These are phyloP conservation scores for Sporobolomyces pararoseus DNA, from an alignment of 768 basidiomycete genomes.

Conservation along the genomic window DNA sequence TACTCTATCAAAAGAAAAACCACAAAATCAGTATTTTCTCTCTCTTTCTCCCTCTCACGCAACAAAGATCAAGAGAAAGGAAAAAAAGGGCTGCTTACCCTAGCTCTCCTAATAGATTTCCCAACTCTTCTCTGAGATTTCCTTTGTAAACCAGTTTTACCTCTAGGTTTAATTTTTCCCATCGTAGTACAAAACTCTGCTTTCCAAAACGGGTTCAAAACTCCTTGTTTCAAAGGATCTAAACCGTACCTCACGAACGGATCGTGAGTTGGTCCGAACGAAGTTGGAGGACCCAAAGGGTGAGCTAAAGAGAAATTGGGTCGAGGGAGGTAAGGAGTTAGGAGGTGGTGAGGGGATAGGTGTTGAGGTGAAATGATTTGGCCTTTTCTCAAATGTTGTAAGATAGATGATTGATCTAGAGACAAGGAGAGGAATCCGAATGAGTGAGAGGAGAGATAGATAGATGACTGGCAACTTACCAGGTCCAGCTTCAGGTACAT, in stretches of 20 bases:
- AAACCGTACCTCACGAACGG: conserved; percentile 33
- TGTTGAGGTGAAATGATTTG: conserved; percentile 32
- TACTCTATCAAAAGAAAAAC: conserved; percentile 11
- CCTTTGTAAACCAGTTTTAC: conserved; percentile 39
- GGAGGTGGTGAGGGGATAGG: conserved; percentile 34
- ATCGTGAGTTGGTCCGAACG: conserved; percentile 32
- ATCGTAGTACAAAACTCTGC: conserved; percentile 36
- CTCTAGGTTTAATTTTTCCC: conserved; percentile 40
- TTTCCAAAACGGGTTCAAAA: conserved; percentile 31
- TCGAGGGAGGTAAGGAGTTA: conserved; percentile 25
- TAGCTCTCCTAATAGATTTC: conserved; percentile 39
- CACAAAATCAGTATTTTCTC: not conserved
- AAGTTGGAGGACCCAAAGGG: conserved; percentile 39
- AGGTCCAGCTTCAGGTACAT: not conserved
- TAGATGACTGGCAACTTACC: conserved; percentile 12
- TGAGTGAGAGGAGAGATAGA: not conserved
- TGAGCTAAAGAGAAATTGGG: conserved; percentile 29
- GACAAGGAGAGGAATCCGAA: too few species aligned
- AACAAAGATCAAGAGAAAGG: too few species aligned
- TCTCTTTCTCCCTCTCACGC: not conserved
- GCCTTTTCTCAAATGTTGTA: conserved; percentile 27
- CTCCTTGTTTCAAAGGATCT: conserved; percentile 22
- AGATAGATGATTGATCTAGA: conserved; percentile 29
- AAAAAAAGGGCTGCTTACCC: conserved; percentile 26
- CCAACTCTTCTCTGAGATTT: conserved; percentile 38